A percentile compares a stretch with the other conserved stretches of the same genome.
phyloP scores from a whole-genome alignment of 768 basidiomycete species.

The Amanita rimosa region DNA sequence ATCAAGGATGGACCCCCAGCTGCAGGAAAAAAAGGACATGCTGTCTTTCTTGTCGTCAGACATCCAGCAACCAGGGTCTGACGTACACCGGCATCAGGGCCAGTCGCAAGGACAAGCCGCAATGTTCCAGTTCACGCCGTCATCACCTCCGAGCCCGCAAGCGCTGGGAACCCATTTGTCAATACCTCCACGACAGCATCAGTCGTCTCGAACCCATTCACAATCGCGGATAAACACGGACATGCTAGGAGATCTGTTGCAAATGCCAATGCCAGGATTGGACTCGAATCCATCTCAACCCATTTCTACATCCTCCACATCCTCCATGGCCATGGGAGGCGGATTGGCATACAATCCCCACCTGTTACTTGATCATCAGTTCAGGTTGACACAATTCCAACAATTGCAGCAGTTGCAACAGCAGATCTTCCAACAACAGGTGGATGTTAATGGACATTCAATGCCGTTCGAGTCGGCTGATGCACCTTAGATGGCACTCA shows the following conservation, averaged over 20 bases:
- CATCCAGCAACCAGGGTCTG: background rate
- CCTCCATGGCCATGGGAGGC: background rate
- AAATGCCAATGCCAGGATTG: slow-evolving; percentile 22
- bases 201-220: background rate
- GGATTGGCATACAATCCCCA: slow-evolving; percentile 26
- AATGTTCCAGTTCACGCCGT: slow-evolving; percentile 4
- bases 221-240: slow-evolving; percentile 26
- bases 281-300: slow-evolving; percentile 16
- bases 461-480: slow-evolving; percentile 7
- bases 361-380: slow-evolving; percentile 60
- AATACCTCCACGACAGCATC: background rate
- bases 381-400: slow-evolving; percentile 68
- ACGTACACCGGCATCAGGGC: background rate
- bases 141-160: background rate
- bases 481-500: slow-evolving; percentile 48
- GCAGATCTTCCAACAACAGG: slow-evolving; percentile 88
- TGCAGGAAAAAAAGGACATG: slow-evolving; percentile 7
- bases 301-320: background rate
- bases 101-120: background rate
- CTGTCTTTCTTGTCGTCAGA: slow-evolving; percentile 4
- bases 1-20: slow-evolving; percentile 5
- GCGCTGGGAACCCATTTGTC: background rate
- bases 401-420: slow-evolving; percentile 71
- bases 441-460: slow-evolving; percentile 17
- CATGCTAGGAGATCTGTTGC: slow-evolving; percentile 39